A percentile compares a stretch with the other conserved stretches of the same genome.
Conservation (phyloP, 2,329 filamentous ascomycete species). For the Fusarium nematophilum region DNA sequence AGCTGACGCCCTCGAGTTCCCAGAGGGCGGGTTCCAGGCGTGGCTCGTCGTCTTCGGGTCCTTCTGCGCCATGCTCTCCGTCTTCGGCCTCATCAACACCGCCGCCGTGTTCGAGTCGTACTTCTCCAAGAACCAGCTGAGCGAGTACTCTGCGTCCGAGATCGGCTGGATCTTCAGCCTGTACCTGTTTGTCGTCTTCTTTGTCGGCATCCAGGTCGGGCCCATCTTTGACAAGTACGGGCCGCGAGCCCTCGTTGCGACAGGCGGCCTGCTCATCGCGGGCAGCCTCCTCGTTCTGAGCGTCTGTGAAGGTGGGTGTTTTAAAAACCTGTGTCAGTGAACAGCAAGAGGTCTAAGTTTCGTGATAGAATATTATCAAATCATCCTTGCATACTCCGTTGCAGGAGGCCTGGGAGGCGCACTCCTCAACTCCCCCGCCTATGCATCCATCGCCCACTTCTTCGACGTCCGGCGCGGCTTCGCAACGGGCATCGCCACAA, state of each 20-base stretch:
- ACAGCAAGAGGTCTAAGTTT: not conserved
- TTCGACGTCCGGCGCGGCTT: conserved; percentile 79
- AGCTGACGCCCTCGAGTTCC: conserved; percentile 23
- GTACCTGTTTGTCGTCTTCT: conserved; percentile 84
- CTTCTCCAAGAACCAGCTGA: conserved; percentile 77
- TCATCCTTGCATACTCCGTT: conserved; percentile 80
- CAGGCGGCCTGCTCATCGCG: conserved; percentile 71
- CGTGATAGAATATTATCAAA: conserved; percentile 73
- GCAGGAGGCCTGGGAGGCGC: conserved; percentile 78
- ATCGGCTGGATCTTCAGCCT: conserved; percentile 91
- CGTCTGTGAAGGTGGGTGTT: conserved; percentile 61
- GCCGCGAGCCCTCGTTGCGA: conserved; percentile 72
- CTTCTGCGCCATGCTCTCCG: conserved; percentile 73
- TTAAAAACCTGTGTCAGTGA: not conserved
- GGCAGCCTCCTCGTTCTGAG: conserved; percentile 75
- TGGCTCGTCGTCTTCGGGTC: conserved; percentile 79
- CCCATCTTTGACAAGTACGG: conserved; percentile 84
- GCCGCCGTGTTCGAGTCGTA: conserved; percentile 74
- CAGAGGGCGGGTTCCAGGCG: conserved; percentile 73
- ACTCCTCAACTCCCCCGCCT: conserved; percentile 80
- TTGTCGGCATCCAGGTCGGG: conserved; percentile 84
- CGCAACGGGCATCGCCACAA: conserved; percentile 84
- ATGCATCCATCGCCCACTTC: conserved; percentile 81
- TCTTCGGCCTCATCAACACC: conserved; percentile 75
- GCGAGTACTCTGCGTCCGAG: conserved; percentile 71